phyloP scores from a whole-genome alignment of 164 flowering plant species.

The Litsea cubeba region DNA sequence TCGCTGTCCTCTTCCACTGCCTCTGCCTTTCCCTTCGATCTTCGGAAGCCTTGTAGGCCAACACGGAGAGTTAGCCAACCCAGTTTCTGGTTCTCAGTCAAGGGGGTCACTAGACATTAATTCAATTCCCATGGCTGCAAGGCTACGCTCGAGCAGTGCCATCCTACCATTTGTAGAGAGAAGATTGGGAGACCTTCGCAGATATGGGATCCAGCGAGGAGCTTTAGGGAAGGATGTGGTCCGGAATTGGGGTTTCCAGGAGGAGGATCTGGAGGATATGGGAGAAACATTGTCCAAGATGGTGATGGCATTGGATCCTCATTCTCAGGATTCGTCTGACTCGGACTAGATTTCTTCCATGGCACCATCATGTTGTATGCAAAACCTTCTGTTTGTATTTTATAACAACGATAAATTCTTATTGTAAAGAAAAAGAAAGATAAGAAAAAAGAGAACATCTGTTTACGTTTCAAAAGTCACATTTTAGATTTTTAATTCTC shows the following conservation, averaged over 20 bases:
- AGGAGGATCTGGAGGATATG: conserved; percentile 73
- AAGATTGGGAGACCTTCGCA: conserved; percentile 49
- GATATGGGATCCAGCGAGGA: conserved; percentile 57
- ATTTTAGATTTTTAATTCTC: no score
- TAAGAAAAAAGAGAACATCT: no score
- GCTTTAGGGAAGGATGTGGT: conserved; percentile 54
- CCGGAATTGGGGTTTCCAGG: conserved; percentile 75
- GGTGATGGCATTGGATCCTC: conserved; percentile 47
- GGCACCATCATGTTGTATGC: no score
- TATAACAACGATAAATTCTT: no score
- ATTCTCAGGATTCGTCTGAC: conserved; percentile 51
- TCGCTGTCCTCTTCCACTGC: conserved; percentile 82
- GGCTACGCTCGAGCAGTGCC: conserved; percentile 77
- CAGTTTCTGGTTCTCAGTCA: conserved; percentile 28
- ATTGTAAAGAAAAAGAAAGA: no score
- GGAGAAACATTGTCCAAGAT: conserved; percentile 64
- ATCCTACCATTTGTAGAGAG: conserved; percentile 66
- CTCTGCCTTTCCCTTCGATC: conserved; percentile 83
- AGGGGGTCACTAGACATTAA: conserved; percentile 75
- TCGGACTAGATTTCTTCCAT: conserved; percentile 42
- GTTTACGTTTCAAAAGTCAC: no score
- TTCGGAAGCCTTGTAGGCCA: conserved; percentile 56
- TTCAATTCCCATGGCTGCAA: conserved; percentile 84
- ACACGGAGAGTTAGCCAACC: conserved; percentile 49
- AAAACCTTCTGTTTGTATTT: no score